Percentiles rank a stretch among this genome's conserved stretches.
phyloP scores from a whole-genome alignment of 192 early-diverging fungal genomes.

The Backusella sp. region DNA sequence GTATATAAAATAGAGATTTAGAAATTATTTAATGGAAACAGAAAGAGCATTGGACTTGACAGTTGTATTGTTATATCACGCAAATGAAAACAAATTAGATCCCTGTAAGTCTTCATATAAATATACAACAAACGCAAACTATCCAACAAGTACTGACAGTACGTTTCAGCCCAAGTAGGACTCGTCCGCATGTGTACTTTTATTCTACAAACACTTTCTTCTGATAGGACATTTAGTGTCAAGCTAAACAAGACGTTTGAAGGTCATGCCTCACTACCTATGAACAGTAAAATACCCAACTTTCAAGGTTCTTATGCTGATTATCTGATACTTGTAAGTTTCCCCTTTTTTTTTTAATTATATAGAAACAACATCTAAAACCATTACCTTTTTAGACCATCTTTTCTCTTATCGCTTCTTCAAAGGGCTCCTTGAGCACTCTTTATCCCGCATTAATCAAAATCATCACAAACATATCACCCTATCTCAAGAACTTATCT shows the following conservation, averaged over 20 bases:
- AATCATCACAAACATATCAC: constrained; percentile 77
- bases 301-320: constrained; percentile 72
- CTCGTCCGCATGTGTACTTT: constrained; percentile 71
- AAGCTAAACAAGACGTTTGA: constrained; percentile 69
- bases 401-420: constrained; percentile 76
- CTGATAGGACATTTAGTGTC: constrained; percentile 62
- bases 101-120: constrained; percentile 39
- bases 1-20: constrained; percentile 54
- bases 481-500: constrained; percentile 77
- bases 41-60: constrained; percentile 62
- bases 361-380: neutral
- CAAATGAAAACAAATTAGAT: constrained; percentile 58
- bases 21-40: constrained; percentile 57
- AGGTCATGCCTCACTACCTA: constrained; percentile 54
- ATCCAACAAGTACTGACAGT: neutral
- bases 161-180: constrained; percentile 57
- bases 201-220: constrained; percentile 69
- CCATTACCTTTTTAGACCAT: constrained; percentile 50
- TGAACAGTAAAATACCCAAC: constrained; percentile 49
- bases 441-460: constrained; percentile 79
- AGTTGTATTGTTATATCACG: constrained; percentile 60
- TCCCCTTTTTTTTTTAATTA: neutral
- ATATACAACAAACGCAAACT: too few species aligned
- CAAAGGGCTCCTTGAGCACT: constrained; percentile 57
- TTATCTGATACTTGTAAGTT: constrained; percentile 71